phyloP scores from a whole-genome alignment of 192 early-diverging fungal species.

The Backusella morwellensis region DNA sequence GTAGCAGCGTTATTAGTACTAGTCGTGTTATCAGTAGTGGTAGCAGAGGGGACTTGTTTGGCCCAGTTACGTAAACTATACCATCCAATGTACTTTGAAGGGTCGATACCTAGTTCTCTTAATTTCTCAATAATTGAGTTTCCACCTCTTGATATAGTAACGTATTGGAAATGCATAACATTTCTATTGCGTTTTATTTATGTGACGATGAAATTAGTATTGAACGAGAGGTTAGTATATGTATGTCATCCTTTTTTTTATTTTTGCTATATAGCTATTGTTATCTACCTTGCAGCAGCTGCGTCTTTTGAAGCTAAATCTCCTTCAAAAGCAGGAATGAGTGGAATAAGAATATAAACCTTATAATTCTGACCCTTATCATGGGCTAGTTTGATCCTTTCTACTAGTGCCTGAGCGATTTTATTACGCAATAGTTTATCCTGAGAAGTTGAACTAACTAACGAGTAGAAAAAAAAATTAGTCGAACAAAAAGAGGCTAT shows the following conservation, averaged over 20 bases:
- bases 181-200: conserved; percentile 20
- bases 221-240: background rate
- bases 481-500: background rate
- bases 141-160: conserved; percentile 72
- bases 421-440: conserved; percentile 22
- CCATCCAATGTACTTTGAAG: conserved; percentile 69
- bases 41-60: conserved; percentile 24
- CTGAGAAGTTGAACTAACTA: conserved; percentile 17
- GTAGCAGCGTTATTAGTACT: background rate
- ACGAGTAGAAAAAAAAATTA: background rate
- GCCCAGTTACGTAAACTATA: conserved; percentile 72
- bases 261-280: background rate
- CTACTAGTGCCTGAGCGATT: conserved; percentile 58
- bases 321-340: conserved; percentile 83
- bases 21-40: background rate
- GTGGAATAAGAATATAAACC: conserved; percentile 78
- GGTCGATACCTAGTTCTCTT: conserved; percentile 51
- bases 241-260: background rate
- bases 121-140: conserved; percentile 66
- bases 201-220: background rate
- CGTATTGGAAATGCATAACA: conserved; percentile 82
- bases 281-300: conserved; percentile 46
- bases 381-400: conserved; percentile 73
- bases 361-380: conserved; percentile 44
- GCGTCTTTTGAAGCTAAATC: conserved; percentile 73